A percentile compares a stretch with the other conserved stretches of the same genome.
Conservation (phyloP, 2,329 filamentous ascomycete genomes). For the Aspergillus unguis region DNA sequence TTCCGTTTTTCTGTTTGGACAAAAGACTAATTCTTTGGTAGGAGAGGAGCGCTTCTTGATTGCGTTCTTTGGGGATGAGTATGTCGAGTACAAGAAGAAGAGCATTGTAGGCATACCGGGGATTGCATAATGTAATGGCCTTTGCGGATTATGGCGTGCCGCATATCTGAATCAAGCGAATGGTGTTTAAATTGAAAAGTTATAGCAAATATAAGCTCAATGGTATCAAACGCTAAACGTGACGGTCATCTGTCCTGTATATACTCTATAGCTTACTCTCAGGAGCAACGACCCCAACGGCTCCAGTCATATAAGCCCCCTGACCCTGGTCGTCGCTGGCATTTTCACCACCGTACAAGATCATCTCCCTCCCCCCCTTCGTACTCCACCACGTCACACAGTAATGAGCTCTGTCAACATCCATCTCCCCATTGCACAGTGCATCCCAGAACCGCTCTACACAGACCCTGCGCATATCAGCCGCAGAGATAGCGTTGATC, state of each 20-base stretch:
- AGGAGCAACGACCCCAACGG: constrained; percentile 37
- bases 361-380: constrained; percentile 56
- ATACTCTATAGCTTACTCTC: constrained; percentile 48
- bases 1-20: neutral
- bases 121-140: constrained; percentile 46
- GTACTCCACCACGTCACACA: constrained; percentile 85
- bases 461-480: constrained; percentile 60
- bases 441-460: constrained; percentile 75
- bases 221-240: constrained; percentile 15
- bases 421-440: constrained; percentile 77
- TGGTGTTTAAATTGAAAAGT: neutral
- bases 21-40: constrained; percentile 27
- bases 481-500: constrained; percentile 62
- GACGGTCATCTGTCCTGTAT: neutral
- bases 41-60: constrained; percentile 77
- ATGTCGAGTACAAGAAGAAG: constrained; percentile 66
- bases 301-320: constrained; percentile 55
- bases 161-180: too few species aligned
- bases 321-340: constrained; percentile 14
- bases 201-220: neutral
- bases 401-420: constrained; percentile 74
- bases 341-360: constrained; percentile 46
- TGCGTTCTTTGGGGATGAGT: constrained; percentile 80
- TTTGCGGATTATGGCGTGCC: neutral
- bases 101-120: constrained; percentile 81